Percentiles rank a stretch among this genome's conserved stretches.
phyloP scores from a whole-genome alignment of 164 flowering plant species.

The Buxus sempervirens region DNA sequence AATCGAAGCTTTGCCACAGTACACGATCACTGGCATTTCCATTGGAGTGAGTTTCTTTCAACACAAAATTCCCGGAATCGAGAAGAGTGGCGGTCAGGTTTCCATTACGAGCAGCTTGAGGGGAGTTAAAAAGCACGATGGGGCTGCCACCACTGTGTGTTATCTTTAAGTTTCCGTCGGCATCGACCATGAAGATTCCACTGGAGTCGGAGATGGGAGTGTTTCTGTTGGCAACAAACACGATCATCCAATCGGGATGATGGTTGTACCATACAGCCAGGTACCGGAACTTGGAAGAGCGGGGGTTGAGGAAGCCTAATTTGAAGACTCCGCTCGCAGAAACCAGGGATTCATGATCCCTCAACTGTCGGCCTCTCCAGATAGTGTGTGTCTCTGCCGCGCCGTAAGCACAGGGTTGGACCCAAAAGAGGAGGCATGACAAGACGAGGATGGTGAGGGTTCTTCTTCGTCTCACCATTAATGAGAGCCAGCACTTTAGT shows the following conservation, averaged over 20 bases:
- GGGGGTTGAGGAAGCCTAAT: not conserved
- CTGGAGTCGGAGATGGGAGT: not conserved
- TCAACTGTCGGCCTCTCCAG: not conserved
- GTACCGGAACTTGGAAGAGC: not conserved
- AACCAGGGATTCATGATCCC: not conserved
- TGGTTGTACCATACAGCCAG: not conserved
- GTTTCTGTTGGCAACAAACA: not conserved
- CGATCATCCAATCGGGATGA: not conserved
- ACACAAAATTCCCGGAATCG: constrained; percentile 4
- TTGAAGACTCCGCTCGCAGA: not conserved
- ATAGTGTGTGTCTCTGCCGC: not conserved
- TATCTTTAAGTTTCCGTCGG: not conserved
- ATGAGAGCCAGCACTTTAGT: no score
- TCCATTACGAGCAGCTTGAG: no score
- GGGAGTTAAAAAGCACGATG: not conserved
- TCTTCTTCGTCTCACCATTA: not conserved
- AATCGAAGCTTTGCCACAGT: constrained; percentile 26
- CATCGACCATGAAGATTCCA: not conserved
- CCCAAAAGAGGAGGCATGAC: not conserved
- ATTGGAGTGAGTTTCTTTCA: not conserved
- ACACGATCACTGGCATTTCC: not conserved
- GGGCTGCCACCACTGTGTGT: not conserved
- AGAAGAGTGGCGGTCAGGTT: not conserved
- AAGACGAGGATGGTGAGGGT: not conserved
- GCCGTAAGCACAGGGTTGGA: not conserved